Conservation (phyloP, 2,329 filamentous ascomycete species). For the Orbilia oligospora region DNA sequence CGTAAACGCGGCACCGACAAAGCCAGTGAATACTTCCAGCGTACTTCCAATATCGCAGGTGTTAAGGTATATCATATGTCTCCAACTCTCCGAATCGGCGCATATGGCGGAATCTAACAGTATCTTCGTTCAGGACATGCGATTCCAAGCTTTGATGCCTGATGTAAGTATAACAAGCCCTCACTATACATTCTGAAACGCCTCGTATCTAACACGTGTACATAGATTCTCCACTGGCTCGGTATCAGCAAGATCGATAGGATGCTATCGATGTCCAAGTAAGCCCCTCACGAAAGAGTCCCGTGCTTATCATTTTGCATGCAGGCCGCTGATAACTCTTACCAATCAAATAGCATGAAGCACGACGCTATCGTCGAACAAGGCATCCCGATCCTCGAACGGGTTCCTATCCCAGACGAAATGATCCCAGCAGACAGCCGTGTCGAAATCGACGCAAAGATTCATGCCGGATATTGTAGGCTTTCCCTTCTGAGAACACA, state of each 20-base stretch:
- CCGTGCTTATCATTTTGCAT: constrained; percentile 62
- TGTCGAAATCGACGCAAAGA: constrained; percentile 99
- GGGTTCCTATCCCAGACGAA: constrained; percentile 91
- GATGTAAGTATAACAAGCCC: constrained; percentile 69
- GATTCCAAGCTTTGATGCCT: constrained; percentile 98
- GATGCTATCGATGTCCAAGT: constrained; percentile 99
- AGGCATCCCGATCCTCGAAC: constrained; percentile 88
- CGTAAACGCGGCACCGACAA: constrained; percentile 83
- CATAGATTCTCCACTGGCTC: constrained; percentile 88
- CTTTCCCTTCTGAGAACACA: constrained; percentile 60
- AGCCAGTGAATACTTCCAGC: constrained; percentile 93
- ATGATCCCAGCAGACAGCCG: constrained; percentile 94
- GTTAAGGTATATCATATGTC: constrained; percentile 76
- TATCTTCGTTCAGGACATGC: constrained; percentile 77
- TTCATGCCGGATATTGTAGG: constrained; percentile 82
- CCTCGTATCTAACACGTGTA: constrained; percentile 24
- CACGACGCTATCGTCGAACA: constrained; percentile 89
- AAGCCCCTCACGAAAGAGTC: constrained; percentile 66
- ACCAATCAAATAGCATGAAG: constrained; percentile 77
- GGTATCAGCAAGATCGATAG: constrained; percentile 98
- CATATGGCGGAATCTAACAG: constrained; percentile 58
- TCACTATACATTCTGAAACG: background rate
- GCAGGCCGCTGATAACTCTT: constrained; percentile 31
- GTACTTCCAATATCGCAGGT: constrained; percentile 92
- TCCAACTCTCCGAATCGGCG: constrained; percentile 1